Conservation (phyloP, 805 yeast species). For the Wickerhamia fluorescens region DNA sequence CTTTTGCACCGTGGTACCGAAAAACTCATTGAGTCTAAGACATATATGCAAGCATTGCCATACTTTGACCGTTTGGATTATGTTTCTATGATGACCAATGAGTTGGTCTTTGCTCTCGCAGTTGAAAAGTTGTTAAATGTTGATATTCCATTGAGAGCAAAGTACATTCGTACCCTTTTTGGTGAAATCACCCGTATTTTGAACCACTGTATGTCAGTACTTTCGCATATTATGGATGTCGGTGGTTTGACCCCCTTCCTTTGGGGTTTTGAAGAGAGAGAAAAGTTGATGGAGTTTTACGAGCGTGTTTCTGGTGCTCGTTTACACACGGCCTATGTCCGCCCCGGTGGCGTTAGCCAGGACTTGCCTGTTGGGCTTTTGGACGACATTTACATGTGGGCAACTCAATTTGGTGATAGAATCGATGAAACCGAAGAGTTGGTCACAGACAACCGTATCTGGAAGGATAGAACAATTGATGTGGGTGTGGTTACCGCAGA, state of each 20-base stretch:
- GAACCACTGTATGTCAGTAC: slow-evolving; percentile 80
- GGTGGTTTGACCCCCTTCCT: slow-evolving; percentile 90
- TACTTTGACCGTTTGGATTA: slow-evolving; percentile 84
- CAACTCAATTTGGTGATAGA: slow-evolving; percentile 91
- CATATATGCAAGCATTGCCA: slow-evolving; percentile 83
- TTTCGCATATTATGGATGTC: slow-evolving; percentile 89
- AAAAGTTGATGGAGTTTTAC: slow-evolving; percentile 86
- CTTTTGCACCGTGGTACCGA: slow-evolving; percentile 85
- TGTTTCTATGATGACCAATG: slow-evolving; percentile 86
- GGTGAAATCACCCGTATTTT: slow-evolving; percentile 81
- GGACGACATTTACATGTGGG: slow-evolving; percentile 94
- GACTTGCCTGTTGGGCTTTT: slow-evolving; percentile 80
- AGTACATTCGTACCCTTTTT: slow-evolving; percentile 77
- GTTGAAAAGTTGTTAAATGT: slow-evolving; percentile 78
- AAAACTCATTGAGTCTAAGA: slow-evolving; percentile 78
- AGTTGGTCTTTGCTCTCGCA: slow-evolving; percentile 75
- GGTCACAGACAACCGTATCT: slow-evolving; percentile 83
- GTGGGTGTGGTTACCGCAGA: slow-evolving; percentile 80
- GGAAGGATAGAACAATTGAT: slow-evolving; percentile 81
- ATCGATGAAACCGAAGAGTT: slow-evolving; percentile 86
- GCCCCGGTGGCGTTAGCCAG: slow-evolving; percentile 91
- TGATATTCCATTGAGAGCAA: slow-evolving; percentile 79
- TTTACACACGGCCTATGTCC: slow-evolving; percentile 78
- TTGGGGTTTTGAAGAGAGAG: slow-evolving; percentile 94
- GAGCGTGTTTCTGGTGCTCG: slow-evolving; percentile 90